Conservation (phyloP, 306 rosid genomes). For the Citrullus mucosospermus region DNA sequence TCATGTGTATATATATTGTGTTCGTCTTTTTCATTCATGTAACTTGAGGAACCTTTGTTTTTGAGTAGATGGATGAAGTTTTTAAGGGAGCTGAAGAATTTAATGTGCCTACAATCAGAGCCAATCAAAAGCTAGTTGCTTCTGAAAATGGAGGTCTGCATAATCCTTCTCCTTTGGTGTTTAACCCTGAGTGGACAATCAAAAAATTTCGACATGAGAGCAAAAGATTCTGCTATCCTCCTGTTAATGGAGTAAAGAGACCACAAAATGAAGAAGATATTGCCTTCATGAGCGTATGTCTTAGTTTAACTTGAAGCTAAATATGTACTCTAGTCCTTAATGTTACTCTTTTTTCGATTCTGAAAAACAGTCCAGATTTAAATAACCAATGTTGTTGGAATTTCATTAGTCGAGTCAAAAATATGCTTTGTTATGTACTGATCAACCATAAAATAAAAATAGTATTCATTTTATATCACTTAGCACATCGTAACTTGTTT, state of each 20-base stretch:
- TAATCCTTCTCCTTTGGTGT: constrained; percentile 44
- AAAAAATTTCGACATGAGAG: constrained; percentile 3
- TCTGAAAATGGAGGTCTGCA: constrained; percentile 50
- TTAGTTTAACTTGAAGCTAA: background rate
- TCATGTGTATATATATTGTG: background rate
- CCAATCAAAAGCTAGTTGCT: constrained; percentile 48
- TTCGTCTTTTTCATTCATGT: background rate
- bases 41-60: background rate
- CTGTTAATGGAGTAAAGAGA: constrained; percentile 17
- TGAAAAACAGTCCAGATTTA: no score
- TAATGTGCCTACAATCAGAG: constrained; percentile 39
- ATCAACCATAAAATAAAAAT: no score
- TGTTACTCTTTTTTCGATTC: background rate
- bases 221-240: constrained; percentile 38
- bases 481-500: background rate
- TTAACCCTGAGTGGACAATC: constrained; percentile 43
- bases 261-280: constrained; percentile 60
- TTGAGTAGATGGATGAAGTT: constrained; percentile 37
- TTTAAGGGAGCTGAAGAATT: constrained; percentile 33
- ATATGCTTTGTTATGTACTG: no score
- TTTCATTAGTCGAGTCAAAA: no score
- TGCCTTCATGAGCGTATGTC: constrained; percentile 58
- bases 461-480: background rate
- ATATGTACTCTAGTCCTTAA: background rate
- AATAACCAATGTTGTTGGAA: no score